Base-by-base conservation (phyloP, 805 yeast genomes). In the Candida lessepsii region DNA sequence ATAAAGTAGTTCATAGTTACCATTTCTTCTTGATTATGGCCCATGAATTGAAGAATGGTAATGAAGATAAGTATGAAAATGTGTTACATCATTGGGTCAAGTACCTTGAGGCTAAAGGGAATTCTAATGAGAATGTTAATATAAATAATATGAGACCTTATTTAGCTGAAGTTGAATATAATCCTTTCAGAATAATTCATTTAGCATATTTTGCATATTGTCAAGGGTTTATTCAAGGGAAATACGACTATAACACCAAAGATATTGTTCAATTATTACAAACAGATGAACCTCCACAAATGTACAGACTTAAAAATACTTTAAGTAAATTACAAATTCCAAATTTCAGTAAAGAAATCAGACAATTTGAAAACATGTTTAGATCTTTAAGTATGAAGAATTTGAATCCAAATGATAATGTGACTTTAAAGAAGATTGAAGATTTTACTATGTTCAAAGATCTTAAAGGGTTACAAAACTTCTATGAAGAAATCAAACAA, bases 191-290 rank as follows among this genome's bases (percentile, higher is more conserved):
- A 7, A 9, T 39, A 14, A 25, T 24, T 23, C 58, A 59, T 47
- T 41, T 67, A 44, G 63, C 57, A 4, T 65, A 56, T 50, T 69
- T 59, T 42, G 59, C 70, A 10, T 66, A 58, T 40, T 61, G 58
- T 24, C 58, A 59, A 41, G 53, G 58, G 10, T 60, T 67, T 40
- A 35, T 55, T 20, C 42, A 48, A 5, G 56, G 57, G 11, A 54
- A 49, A 11, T 49, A 49, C 16, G 47, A 52, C 24, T 56, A 54
- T 46, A 53, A 51, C 29, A 38, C 53, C 18, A 42, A 49, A 11
- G 58, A 64, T 33, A 59, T 61, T 16, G 35, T 37, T 27, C 59
- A 54, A 41, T 50, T 67, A 26, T 38, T 42, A 20, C 29, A 36
- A 24, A 20, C 30, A 2, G 28, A 42, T 13, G 33, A 35, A 23